Evolutionary conservation across 331 rosid species (phyloP).

Genomic region (Malus hybrid): DNA sequence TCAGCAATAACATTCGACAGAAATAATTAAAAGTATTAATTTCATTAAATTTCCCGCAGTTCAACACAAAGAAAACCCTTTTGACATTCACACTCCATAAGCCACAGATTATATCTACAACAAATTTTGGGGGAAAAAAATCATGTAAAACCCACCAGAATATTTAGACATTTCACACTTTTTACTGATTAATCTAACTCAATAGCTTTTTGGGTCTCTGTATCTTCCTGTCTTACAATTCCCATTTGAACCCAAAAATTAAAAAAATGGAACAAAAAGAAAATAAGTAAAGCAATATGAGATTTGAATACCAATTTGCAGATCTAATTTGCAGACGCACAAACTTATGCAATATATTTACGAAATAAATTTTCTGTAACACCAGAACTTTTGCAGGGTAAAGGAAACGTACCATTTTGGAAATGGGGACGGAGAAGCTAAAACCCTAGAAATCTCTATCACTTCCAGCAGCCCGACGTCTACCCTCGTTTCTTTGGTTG

Average conservation of each 20-base stretch:
- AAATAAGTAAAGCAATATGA: not conserved
- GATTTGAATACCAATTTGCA: not conserved
- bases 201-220: not conserved
- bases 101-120: no score
- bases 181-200: no score
- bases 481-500: not conserved
- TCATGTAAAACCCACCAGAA: no score
- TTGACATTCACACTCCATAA: not conserved
- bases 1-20: not conserved
- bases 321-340: not conserved
- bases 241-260: not conserved
- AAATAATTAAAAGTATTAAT: not conserved
- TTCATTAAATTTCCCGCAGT: not conserved
- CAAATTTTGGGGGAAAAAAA: no score
- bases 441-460: constrained; percentile 6
- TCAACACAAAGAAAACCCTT: not conserved
- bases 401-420: constrained; percentile 16
- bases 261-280: not conserved
- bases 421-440: not conserved
- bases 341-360: not conserved
- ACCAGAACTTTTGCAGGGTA: not conserved
- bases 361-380: not conserved
- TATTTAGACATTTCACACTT: no score
- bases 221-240: not conserved
- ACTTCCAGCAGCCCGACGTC: not conserved